A percentile compares a stretch with the other conserved stretches of the same genome.
phyloP scores from a whole-genome alignment of 2,329 filamentous ascomycete species.

The Tricladium varicosporioides region DNA sequence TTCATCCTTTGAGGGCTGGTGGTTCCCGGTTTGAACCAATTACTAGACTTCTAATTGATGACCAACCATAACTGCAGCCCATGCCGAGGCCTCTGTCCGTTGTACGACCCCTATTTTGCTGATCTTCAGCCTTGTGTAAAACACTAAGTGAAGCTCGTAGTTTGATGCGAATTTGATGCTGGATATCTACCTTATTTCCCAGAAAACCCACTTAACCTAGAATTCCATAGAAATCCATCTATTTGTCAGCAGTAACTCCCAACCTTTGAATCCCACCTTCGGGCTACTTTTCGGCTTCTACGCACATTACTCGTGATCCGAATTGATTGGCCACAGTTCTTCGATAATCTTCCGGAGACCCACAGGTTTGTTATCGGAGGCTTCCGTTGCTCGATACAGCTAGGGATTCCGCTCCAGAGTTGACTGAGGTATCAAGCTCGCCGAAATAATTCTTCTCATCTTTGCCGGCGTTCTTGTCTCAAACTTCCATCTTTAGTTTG shows the following conservation, averaged over 20 bases:
- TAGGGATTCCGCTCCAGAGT: not conserved
- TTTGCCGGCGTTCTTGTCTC: not conserved
- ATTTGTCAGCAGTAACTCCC: constrained; percentile 2
- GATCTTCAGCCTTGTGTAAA: not conserved
- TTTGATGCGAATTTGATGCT: no score
- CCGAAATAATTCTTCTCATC: not conserved
- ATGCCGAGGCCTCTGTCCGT: not conserved
- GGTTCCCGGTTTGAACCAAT: not conserved
- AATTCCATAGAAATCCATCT: not conserved
- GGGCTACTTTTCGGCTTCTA: not conserved
- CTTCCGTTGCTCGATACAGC: not conserved
- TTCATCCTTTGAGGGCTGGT: no score
- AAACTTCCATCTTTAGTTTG: not conserved
- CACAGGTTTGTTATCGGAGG: not conserved
- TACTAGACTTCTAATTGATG: not conserved
- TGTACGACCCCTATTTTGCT: no score
- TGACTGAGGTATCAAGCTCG: not conserved
- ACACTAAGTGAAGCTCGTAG: not conserved
- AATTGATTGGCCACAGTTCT: not conserved
- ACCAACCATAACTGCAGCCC: not conserved
- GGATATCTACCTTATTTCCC: no score
- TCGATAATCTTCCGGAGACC: not conserved
- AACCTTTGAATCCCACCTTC: not conserved
- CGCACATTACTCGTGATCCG: not conserved
- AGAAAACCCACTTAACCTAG: no score